phyloP scores from a whole-genome alignment of 1,284 basidiomycete species.

The Mycocalia duriaeana region DNA sequence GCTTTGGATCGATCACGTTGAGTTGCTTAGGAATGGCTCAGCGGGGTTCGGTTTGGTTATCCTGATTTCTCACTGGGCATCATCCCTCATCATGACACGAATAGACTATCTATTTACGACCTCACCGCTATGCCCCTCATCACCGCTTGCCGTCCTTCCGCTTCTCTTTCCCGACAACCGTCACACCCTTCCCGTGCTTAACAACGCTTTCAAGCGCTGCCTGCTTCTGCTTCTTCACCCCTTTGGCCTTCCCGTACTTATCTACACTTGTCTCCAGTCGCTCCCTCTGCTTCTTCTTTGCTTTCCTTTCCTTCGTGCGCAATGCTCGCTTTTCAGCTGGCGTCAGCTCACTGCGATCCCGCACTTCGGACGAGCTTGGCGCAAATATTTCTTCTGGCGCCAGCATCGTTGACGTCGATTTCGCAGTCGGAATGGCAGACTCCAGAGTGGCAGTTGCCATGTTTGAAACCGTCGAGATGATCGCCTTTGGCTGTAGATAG shows the following conservation, averaged over 20 bases:
- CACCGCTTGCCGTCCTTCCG: too few species aligned
- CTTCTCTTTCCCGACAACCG: conserved; percentile 83
- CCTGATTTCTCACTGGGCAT: too few species aligned
- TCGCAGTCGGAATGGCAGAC: conserved; percentile 83
- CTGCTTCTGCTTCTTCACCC: conserved; percentile 77
- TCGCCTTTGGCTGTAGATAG: conserved; percentile 73
- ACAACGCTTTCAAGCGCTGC: conserved; percentile 75
- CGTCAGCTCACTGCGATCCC: conserved; percentile 77
- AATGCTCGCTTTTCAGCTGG: conserved; percentile 78
- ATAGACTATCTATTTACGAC: too few species aligned
- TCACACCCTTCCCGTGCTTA: conserved; percentile 82
- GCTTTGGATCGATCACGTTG: too few species aligned
- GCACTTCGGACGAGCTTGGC: conserved; percentile 48
- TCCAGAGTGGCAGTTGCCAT: conserved; percentile 84
- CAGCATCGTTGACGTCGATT: conserved; percentile 75
- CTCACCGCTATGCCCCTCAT: too few species aligned
- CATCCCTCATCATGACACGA: too few species aligned
- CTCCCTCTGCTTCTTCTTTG: conserved; percentile 67
- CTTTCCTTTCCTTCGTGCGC: conserved; percentile 72
- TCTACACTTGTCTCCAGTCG: conserved; percentile 65
- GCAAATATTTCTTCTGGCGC: conserved; percentile 92
- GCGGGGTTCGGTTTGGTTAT: too few species aligned
- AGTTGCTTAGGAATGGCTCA: too few species aligned
- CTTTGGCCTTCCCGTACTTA: conserved; percentile 54
- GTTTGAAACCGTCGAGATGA: conserved; percentile 85